Evolutionary conservation across 2,329 filamentous ascomycete genomes (phyloP), one percentile per base, ranked within the genome.

Genomic region (Xylaria multiplex): DNA sequence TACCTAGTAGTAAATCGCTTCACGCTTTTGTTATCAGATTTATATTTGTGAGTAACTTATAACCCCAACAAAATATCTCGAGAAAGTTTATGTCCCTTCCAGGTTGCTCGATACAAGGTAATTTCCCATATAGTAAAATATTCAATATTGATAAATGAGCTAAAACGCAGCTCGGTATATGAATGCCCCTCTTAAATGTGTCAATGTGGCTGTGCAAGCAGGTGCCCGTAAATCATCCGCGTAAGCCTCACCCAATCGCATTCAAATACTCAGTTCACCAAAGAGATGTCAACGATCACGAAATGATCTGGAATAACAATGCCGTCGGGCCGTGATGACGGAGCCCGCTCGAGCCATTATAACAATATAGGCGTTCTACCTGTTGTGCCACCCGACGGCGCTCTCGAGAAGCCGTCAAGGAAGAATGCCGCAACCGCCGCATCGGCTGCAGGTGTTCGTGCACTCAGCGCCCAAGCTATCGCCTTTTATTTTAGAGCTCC

Each of bases 401-500:
- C 79, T 8, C 79, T 82, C 35, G 83, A 85, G 66, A 82, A 83
- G 60, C 78, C 82, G 45, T 81, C 82, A 6, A 81, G 83, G 60
- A 85, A 78, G 75, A 86, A 87, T 75, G 85, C 85, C 43, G 85
- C 86, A 6, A 88, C 86, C 2, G 93, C 92, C 54, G 91, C 92
- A n/a, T 93, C 92, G 24, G 93, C 93, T 4, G 93, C 93, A 24
- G 88, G 92, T 46, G 91, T 93, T 69, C 91, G 94, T 53, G 94
- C 93, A 32, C 79, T 97, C 69, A 94, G 91, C 72, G 91, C 93
- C 7, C 91, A 96, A 76, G 84, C 93, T 73, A 86, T 97, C 61
- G 90, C 93, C 27, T 97, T 97, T 74, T 97, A 97, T 81, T 97
- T 97, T 77, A 86, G 93, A 63, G 93, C 93, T 0, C 94, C 94